Base-by-base conservation (phyloP, 768 basidiomycete genomes). In the Phylloporus sp. region DNA sequence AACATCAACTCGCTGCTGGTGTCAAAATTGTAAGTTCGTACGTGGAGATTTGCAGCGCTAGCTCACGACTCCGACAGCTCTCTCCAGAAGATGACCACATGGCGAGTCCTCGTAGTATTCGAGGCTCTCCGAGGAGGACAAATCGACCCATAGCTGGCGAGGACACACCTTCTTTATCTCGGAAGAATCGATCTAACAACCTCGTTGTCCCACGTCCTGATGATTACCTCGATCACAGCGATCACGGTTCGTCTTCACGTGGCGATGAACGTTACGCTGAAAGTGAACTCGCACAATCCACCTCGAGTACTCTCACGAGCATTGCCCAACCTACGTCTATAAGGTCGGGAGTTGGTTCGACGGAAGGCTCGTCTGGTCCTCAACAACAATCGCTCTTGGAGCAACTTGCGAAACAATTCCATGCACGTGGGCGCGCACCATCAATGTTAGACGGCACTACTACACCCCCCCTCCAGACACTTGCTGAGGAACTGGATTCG, bases 1-100 rank as follows among this genome's bases (percentile, higher is more conserved):
- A 92, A 59, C 82, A 87, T 51, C 89, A 89, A 50, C 68, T 94
- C 24, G 83, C 78, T 27, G 83, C 82, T 46, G 90, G 86, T 28
- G 82, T 78, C 14, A 80, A 77, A 45, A 71, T 87, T 50, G 86
- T 91, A 60, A 52, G 79, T 72, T 35, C 9, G 15, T 29, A 31
- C 17, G 9, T 38, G 13, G 15, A 18, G 43, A 22, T 31, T 46
- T 45, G 21, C 28, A 22, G 35, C 36, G 18, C 43, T 39, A 26
- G 35, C 50, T 66, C 29, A 66, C 37, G 17, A 20, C 23, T 36
- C n/a, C 46, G 42, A 38, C 53, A 88, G 84, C 82, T 84, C 59
- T 77, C 78, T 36, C 79, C 80, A 14, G 70, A 80, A 52, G 72
- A 78, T 37, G 78, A 73, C n/a, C 72, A 78, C 29, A 63, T 78